A percentile compares a stretch with the other conserved stretches of the same genome.
These are phyloP conservation scores for Sequoia sempervirens DNA, from an alignment of 75 land plant genomes.

Conservation along the genomic window DNA sequence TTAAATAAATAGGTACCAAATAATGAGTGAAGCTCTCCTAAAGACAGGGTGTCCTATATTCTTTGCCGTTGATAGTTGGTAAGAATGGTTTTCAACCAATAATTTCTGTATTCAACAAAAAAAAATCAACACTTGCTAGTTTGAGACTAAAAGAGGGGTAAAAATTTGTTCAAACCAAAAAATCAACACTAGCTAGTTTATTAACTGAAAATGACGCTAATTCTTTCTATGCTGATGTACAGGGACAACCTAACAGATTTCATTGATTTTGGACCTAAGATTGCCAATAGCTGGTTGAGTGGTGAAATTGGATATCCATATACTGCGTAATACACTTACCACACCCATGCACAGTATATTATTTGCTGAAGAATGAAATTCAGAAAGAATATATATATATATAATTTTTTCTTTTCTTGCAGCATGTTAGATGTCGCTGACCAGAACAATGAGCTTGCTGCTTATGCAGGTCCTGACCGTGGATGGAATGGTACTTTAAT, in stretches of 20 bases:
- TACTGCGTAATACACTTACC: conserved; percentile 36
- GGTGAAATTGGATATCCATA: conserved; percentile 67
- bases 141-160: too few species aligned
- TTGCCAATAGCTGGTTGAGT: conserved; percentile 86
- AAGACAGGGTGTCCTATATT: conserved; percentile 68
- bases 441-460: conserved; percentile 46
- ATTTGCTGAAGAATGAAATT: neutral
- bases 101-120: neutral
- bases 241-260: neutral
- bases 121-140: too few species aligned
- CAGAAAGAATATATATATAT: neutral
- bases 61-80: conserved; percentile 84
- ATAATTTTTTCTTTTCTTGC: neutral
- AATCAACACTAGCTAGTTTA: neutral
- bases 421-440: conserved; percentile 48
- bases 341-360: neutral
- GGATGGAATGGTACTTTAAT: conserved; percentile 68
- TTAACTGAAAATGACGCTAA: neutral
- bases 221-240: neutral
- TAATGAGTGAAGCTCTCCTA: conserved; percentile 65
- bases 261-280: conserved; percentile 22
- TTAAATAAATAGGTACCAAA: conserved; percentile 44
- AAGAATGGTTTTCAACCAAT: neutral
- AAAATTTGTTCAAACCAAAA: too few species aligned
- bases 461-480: conserved; percentile 54